phyloP scores from a whole-genome alignment of 2,329 filamentous ascomycete species.

The Diaporthe citrichinensis region DNA sequence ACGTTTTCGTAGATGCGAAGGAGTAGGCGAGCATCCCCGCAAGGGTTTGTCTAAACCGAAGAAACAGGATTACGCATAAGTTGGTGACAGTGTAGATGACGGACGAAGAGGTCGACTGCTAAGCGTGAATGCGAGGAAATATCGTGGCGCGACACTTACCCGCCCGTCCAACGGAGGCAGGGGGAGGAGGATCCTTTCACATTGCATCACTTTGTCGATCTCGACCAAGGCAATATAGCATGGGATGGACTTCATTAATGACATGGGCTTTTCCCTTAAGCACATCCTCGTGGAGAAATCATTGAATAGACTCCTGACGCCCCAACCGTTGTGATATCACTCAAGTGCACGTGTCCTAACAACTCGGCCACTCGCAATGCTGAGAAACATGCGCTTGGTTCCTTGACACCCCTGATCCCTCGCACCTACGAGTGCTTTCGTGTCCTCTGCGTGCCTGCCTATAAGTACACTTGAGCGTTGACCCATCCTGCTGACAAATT shows the following conservation, averaged over 20 bases:
- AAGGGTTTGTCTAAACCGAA: neutral
- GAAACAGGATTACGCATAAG: neutral
- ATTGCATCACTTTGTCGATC: neutral
- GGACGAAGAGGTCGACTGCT: neutral
- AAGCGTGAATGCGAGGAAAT: neutral
- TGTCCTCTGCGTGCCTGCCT: neutral
- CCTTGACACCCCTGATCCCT: neutral
- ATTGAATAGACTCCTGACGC: slow-evolving; percentile 35
- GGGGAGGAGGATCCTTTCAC: neutral
- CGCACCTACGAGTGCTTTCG: neutral
- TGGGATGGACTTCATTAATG: slow-evolving; percentile 33
- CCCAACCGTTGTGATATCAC: slow-evolving; percentile 30
- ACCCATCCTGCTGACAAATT: neutral
- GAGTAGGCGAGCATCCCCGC: slow-evolving; percentile 42
- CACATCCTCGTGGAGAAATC: slow-evolving; percentile 32
- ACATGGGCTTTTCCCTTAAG: slow-evolving; percentile 25
- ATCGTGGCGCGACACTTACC: neutral
- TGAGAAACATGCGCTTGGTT: slow-evolving; percentile 12
- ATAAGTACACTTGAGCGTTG: neutral
- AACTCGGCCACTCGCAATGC: slow-evolving; percentile 5
- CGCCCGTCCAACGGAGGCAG: neutral
- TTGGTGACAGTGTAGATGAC: slow-evolving; percentile 25
- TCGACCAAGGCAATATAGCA: neutral
- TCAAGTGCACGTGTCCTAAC: slow-evolving; percentile 9
- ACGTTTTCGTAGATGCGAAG: slow-evolving; percentile 58